Percentiles rank a stretch among this genome's conserved stretches.
phyloP scores from a whole-genome alignment of 2,329 filamentous ascomycete genomes.

The Colletotrichum sp. region DNA sequence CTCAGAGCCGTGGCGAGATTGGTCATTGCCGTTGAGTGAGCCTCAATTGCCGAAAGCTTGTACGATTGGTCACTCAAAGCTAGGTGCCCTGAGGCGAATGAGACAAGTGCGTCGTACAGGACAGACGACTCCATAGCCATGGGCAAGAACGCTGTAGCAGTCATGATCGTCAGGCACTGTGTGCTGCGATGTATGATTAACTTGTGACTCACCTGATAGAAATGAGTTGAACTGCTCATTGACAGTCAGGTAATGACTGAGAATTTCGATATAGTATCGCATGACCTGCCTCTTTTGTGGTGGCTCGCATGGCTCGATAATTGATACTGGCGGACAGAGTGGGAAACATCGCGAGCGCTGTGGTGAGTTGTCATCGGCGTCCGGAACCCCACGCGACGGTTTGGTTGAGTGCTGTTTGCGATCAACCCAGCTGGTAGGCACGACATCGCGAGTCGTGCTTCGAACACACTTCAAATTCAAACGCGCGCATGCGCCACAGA shows the following conservation, averaged over 20 bases:
- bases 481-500: constrained; percentile 18
- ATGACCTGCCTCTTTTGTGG: constrained; percentile 13
- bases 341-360: not conserved
- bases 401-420: not conserved
- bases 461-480: constrained; percentile 21
- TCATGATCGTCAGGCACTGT: not conserved
- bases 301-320: not conserved
- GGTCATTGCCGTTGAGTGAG: constrained; percentile 9
- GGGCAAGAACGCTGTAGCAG: constrained; percentile 4
- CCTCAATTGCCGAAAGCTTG: constrained; percentile 1
- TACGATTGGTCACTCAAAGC: constrained; percentile 8
- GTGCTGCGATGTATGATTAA: not conserved
- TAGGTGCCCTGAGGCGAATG: constrained; percentile 16
- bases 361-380: not conserved
- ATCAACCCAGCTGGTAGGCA: constrained; percentile 11
- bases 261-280: constrained; percentile 15
- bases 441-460: constrained; percentile 12
- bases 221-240: constrained; percentile 19
- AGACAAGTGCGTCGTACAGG: constrained; percentile 18
- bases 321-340: not conserved
- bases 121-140: constrained; percentile 23
- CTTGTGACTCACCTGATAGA: not conserved
- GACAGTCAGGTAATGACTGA: constrained; percentile 8
- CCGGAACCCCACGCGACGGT: not conserved
- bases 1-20: constrained; percentile 7